Evolutionary conservation across 1,284 basidiomycete species (phyloP).

Genomic region (Wolfiporia cocos): DNA sequence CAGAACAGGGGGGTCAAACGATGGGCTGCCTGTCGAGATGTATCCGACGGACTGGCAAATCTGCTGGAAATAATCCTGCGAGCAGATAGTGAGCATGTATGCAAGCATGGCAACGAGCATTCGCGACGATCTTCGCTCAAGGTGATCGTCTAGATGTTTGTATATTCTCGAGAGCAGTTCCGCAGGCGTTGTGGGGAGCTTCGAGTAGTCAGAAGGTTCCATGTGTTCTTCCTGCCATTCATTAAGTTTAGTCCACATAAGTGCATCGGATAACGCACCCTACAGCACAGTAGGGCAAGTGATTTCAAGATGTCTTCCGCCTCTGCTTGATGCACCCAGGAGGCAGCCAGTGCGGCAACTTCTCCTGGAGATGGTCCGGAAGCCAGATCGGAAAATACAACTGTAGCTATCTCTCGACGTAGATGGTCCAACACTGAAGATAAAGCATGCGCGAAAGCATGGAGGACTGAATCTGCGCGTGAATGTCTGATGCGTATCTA

Average conservation of each 20-base stretch:
- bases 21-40: conserved; percentile 19
- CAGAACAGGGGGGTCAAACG: too few relatives aligned
- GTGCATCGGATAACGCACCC: conserved; percentile 36
- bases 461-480: conserved; percentile 43
- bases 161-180: conserved; percentile 47
- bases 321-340: conserved; percentile 48
- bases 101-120: conserved; percentile 48
- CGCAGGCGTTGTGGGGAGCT: conserved; percentile 31
- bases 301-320: conserved; percentile 44
- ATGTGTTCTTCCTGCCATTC: conserved; percentile 32
- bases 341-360: conserved; percentile 30
- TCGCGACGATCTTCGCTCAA: conserved; percentile 43
- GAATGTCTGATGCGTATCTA: conserved; percentile 10
- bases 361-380: not conserved
- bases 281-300: conserved; percentile 46
- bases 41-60: conserved; percentile 56
- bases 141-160: conserved; percentile 42
- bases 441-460: conserved; percentile 62
- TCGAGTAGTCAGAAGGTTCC: conserved; percentile 35
- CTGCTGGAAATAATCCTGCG: conserved; percentile 50
- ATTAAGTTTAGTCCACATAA: not conserved
- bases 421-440: conserved; percentile 47
- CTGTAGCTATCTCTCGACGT: conserved; percentile 20
- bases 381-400: not conserved
- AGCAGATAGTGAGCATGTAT: conserved; percentile 56